Evolutionary conservation across 2,329 filamentous ascomycete species (phyloP), one percentile per base, ranked within the genome.

Genomic region (Diatrype stigma): DNA sequence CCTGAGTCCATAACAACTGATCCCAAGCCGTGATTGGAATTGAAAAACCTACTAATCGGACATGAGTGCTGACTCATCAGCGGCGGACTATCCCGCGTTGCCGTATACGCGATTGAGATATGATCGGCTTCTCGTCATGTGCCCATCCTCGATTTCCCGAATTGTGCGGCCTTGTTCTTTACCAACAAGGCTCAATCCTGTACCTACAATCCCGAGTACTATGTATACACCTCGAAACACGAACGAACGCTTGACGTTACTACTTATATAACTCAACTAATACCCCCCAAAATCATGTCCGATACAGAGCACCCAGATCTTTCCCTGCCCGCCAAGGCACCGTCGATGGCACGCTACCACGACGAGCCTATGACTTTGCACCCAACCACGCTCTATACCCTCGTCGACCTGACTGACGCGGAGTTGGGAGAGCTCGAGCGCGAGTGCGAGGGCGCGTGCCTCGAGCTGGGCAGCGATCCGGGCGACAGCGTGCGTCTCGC

Each of bases 301-400:
- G 45, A 48, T 34, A 45, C n/a, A n/a, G n/a, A n/a, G n/a, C n/a
- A 21, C 28, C 55, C 51, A 47, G 49, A 56, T 32, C 55, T 57
- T 40, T 53, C 53, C 26, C 45, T 57, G 34, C 55, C 55, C 26
- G 42, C 51, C 44, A 57, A 51, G 51, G 50, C 55, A 46, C 53
- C 53, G 21, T 51, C 50, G n/a, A 55, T 55, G 50, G 48, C 46
- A 47, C 55, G 45, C 42, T 55, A 56, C 32, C 48, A 57, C 32
- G 42, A 57, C n/a, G 34, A 52, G 45, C 50, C 47, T n/a, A 50
- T 47, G 45, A 48, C 45, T 54, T 52, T 52, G 26, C 17, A 44
- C 23, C 51, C 55, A 48, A 44, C 49, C 44, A 51, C 55, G 42
- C 48, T 57, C 37, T 57, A 57, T 35, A 52, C 53, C 45, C 53